Evolutionary conservation across 169 alveolate genomes (phyloP), one percentile per base, ranked within the genome.

Genomic region (Plasmodium vivax): DNA sequence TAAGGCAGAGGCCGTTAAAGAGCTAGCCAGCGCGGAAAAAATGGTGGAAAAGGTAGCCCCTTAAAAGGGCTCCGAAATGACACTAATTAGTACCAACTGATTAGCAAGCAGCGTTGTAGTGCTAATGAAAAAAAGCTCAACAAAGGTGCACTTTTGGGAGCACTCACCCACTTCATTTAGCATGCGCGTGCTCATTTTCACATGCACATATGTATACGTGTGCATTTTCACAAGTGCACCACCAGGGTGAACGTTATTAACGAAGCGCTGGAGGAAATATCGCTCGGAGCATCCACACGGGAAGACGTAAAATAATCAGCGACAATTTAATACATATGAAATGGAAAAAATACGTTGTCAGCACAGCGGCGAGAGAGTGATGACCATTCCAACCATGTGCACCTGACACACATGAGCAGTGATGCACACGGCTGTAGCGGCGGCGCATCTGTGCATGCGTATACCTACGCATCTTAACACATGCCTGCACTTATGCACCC

Each of bases 261-360:
- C 23, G 93, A 85, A 72, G 54, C 56, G 34, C 43, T 85, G 38
- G 93, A 85, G 62, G 93, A 85, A 85, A 73, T 85, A 73, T 47
- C 51, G 9, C 12, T 72, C 19, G 93, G 38, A 12, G 43, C 8
- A 45, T 27, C 51, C 51, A 34, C 36, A 74, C 74, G 36, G 19
- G 84, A 85, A 45, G 75, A 85, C 43, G 93, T 85, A 85, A 23
- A 68, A 68, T 68, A 30, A 23, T 2, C 43, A 68, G 23, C 62
- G 27, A 68, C 38, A 68, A 23, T 27, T 68, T 23, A 68, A n/a
- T 68, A 68, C 16, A 68, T 68, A 19, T 68, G 36, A 30, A 68
- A 68, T 68, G 38, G n/a, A 68, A 68, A 68, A 68, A 68, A 23
- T 9, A 9, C 23, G 38, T 68, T 27, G 16, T 27, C 32, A 68